phyloP scores from a whole-genome alignment of 148 eudicot genomes.

The Chenopodium suecicum region DNA sequence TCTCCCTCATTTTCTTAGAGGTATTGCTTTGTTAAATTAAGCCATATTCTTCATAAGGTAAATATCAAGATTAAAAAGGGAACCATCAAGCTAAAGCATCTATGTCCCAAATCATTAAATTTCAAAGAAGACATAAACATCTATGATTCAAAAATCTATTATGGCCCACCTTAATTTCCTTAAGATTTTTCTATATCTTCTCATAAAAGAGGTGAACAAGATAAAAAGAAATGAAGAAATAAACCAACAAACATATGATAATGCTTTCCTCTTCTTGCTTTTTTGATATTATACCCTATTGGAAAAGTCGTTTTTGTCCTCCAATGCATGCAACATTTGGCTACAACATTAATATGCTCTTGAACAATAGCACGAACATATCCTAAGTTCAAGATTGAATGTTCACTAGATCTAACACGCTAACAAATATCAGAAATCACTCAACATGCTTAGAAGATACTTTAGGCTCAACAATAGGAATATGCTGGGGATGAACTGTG shows the following conservation, averaged over 20 bases:
- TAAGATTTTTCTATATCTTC: neutral
- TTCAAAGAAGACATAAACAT: too few relatives aligned
- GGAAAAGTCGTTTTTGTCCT: conserved; percentile 5
- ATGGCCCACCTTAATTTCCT: too few relatives aligned
- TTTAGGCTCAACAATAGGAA: neutral
- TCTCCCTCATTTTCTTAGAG: too few relatives aligned
- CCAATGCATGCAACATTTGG: neutral
- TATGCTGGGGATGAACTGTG: neutral
- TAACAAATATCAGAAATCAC: conserved; percentile 12
- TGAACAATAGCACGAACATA: neutral
- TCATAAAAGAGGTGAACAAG: conserved; percentile 2
- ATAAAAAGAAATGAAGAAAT: neutral
- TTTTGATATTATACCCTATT: neutral
- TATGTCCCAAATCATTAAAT: too few relatives aligned
- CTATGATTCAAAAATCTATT: too few relatives aligned
- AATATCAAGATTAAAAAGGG: too few relatives aligned
- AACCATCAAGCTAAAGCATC: too few relatives aligned
- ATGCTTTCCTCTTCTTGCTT: conserved; percentile 2
- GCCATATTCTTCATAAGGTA: too few relatives aligned
- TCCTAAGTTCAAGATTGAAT: neutral
- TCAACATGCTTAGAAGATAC: neutral
- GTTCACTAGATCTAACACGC: neutral
- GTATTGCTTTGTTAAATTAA: too few relatives aligned
- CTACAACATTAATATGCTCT: neutral
- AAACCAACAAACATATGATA: neutral